Evolutionary conservation across 2,329 filamentous ascomycete genomes (phyloP), one percentile per base, ranked within the genome.

Genomic region (Elsinoe perseae): DNA sequence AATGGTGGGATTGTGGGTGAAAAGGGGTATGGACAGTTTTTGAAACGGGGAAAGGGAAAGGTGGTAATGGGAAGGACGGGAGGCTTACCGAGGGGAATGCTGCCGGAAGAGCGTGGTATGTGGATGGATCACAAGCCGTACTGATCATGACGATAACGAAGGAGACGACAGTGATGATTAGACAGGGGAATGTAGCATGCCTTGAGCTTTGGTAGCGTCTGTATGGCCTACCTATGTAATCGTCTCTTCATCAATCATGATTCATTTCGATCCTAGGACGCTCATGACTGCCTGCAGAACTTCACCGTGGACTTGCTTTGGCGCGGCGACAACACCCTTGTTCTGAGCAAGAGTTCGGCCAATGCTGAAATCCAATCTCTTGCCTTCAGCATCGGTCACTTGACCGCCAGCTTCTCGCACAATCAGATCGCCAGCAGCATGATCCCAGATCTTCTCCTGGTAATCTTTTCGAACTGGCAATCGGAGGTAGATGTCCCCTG

Each of bases 391-490:
- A 72, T 98, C 95, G 1, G 90, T 95, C 55, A 98, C 92, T 66
- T 87, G 78, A 50, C 93, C 95, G 53, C 93, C 93, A 2, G 93
- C 90, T 74, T 98, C 95, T 57, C 91, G 80, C 38, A 97, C 93
- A 63, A 98, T 91, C 58, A 98, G 75, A 66, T 95, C 91, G 38
- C 93, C 93, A 10, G 92, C 93, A 16, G 93, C 93, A 71, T 98
- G 93, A 69, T 98, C 93, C 93, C 93, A 98, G 64, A 98, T 98
- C 82, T 98, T 98, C 79, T 98, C 93, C 70, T 95, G 84, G 75
- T 98, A 98, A 55, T 86, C 85, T 64, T 85, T 86, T 69, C 82
- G 87, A 25, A 89, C 86, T 2, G 93, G 93, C 58, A 98, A 75
- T 55, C 95, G 82, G 57, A 98, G 80, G 74, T 98, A 98, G 62